Conservation (phyloP, 345 rosid genomes). For the Eucalyptus globulus region DNA sequence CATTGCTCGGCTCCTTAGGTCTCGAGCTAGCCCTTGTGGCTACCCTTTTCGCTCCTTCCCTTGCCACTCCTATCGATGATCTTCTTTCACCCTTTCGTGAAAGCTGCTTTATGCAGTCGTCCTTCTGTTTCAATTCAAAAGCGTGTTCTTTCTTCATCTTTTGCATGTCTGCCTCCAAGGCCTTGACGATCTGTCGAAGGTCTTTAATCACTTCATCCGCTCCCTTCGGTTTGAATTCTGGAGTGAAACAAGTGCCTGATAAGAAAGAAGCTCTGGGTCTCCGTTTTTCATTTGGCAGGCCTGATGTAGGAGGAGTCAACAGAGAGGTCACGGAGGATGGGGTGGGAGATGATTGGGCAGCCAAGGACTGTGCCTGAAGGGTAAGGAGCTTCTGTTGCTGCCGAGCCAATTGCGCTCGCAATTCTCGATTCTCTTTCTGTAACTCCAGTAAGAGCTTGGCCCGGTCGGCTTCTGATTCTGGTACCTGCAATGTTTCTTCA, state of each 20-base stretch:
- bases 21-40: constrained; percentile 50
- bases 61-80: constrained; percentile 3
- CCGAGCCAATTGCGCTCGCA: constrained; percentile 59
- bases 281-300: constrained; percentile 40
- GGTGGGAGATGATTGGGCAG: constrained; percentile 54
- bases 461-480: constrained; percentile 43
- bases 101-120: constrained; percentile 42
- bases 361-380: constrained; percentile 62
- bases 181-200: constrained; percentile 50
- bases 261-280: constrained; percentile 62
- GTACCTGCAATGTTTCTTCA: constrained; percentile 33
- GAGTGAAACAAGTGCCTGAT: constrained; percentile 62
- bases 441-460: constrained; percentile 68
- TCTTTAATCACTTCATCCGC: constrained; percentile 41
- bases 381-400: constrained; percentile 67
- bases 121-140: constrained; percentile 66
- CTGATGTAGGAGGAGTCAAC: constrained; percentile 65
- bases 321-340: constrained; percentile 68
- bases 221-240: constrained; percentile 45
- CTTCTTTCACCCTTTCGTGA: constrained; percentile 34
- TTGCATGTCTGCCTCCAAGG: constrained; percentile 63
- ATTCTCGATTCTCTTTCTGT: constrained; percentile 79
- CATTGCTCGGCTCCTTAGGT: constrained; percentile 36
- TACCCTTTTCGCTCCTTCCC: constrained; percentile 28
- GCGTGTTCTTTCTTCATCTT: constrained; percentile 72